These are phyloP conservation scores for Graphilbum fragrans DNA, from an alignment of 2,329 filamentous ascomycete genomes.

Conservation along the genomic window DNA sequence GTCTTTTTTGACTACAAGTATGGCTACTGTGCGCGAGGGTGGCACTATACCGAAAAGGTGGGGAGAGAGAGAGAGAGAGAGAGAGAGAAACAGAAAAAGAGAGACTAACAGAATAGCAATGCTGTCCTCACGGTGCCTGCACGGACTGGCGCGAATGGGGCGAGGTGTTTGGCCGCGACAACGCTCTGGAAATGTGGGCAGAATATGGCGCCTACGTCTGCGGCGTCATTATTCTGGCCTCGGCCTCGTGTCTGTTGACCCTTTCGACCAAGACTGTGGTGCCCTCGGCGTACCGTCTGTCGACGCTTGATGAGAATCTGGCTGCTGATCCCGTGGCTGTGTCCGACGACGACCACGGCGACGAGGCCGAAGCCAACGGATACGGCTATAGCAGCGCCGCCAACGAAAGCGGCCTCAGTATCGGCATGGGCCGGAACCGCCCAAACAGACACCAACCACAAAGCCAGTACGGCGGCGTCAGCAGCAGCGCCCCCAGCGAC, in stretches of 20 bases:
- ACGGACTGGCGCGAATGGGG: slow-evolving; percentile 46
- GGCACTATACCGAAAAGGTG: slow-evolving; percentile 63
- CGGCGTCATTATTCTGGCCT: slow-evolving; percentile 57
- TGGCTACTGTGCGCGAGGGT: slow-evolving; percentile 63
- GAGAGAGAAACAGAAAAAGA: not conserved
- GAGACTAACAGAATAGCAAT: slow-evolving; percentile 24
- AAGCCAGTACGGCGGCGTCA: not conserved
- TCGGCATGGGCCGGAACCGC: slow-evolving; percentile 17
- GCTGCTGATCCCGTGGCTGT: slow-evolving; percentile 45
- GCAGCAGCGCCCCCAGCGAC: not conserved
- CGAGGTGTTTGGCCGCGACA: slow-evolving; percentile 30
- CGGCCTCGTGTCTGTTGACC: slow-evolving; percentile 66
- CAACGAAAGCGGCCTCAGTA: slow-evolving; percentile 16
- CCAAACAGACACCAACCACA: too few species aligned
- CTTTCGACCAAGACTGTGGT: slow-evolving; percentile 89
- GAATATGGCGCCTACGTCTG: slow-evolving; percentile 67
- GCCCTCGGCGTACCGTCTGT: slow-evolving; percentile 73
- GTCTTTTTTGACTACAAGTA: slow-evolving; percentile 84
- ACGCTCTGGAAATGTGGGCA: slow-evolving; percentile 45
- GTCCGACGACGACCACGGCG: slow-evolving; percentile 24
- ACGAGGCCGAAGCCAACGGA: slow-evolving; percentile 12
- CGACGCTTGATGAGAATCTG: slow-evolving; percentile 87
- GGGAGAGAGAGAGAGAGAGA: not conserved
- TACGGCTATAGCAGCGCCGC: not conserved
- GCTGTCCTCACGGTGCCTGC: slow-evolving; percentile 42